Base-by-base conservation (phyloP, 1,139 yeast species). In the Chernovozyma sophiae-reginae region DNA sequence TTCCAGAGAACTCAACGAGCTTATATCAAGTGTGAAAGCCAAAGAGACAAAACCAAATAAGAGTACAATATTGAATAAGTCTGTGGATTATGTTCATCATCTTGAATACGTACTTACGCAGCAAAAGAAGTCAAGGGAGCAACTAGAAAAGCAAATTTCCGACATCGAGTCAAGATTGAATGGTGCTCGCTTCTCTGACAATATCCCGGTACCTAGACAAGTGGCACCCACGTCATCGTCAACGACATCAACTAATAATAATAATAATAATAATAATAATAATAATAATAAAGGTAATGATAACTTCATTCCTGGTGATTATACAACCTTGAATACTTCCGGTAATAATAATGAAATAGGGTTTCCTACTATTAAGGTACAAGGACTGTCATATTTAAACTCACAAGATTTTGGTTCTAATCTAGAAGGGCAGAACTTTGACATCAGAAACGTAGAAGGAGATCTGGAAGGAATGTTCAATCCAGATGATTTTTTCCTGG, bases 21-120 rank as follows among this genome's bases (percentile, higher is more conserved):
- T 70, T 38, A 52, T 69, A 24, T 51, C 65, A 2, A 55, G 65
- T 13, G 64, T 65, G 14, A 65, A 71, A 35, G 71, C 78, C 3
- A 81, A 81, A 51, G 87, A 82, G 46, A 65, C 79, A 4, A 81
- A 81, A 51, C 86, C 90, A 1, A 82, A 83, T 50, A 84, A 84
- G 54, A 77, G 85, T 19, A 76, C 82, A 7, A 81, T 82, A 37
- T 64, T 84, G 43, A 74, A 74, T 47, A 78, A 76, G 48, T 75
- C 89, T 0, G 89, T 83, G 14, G 87, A 80, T 30, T 84, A 83
- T 55, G 74, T 83, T 23, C 62, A 56, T 3, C 83, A 79, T 53
- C 63, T 84, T 45, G 55, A 60, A 39, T 65, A 65, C 43, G 75
- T 70, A 11, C 55, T 68, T 40, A 60, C 58, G 18, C 55, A 60